Percentiles rank a stretch among this genome's conserved stretches.
phyloP scores from a whole-genome alignment of 2,329 filamentous ascomycete species.

The Ophiostoma montium region DNA sequence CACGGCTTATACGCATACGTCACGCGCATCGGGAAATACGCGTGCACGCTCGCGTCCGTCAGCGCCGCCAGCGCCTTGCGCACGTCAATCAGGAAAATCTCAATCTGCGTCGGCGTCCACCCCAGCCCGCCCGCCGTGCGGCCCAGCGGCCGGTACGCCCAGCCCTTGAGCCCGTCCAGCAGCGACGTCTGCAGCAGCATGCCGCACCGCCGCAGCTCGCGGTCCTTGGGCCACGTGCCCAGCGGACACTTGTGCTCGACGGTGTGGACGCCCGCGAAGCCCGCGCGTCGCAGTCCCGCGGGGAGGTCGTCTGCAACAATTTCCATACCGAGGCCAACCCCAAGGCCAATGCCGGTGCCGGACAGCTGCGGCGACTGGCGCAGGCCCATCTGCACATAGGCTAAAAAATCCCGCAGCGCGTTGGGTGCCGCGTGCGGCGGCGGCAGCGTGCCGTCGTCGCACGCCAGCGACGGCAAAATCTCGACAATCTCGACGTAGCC shows the following conservation, averaged over 20 bases:
- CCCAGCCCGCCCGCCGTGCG: conserved; percentile 17
- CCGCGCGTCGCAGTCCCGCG: conserved; percentile 23
- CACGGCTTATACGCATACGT: conserved; percentile 21
- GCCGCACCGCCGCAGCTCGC: conserved; percentile 30
- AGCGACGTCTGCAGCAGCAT: conserved; percentile 29
- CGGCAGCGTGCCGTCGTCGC: conserved; percentile 29
- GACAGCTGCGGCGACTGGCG: conserved; percentile 16
- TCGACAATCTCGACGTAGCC: conserved; percentile 38
- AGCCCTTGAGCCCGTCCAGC: conserved; percentile 21
- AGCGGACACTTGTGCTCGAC: conserved; percentile 30
- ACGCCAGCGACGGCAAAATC: conserved; percentile 25
- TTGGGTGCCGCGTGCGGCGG: conserved; percentile 23
- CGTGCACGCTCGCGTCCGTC: conserved; percentile 18
- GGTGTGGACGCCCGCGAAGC: conserved; percentile 26
- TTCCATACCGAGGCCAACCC: background rate
- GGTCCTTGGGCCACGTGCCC: conserved; percentile 32
- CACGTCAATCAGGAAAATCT: conserved; percentile 24
- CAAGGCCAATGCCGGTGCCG: conserved; percentile 1
- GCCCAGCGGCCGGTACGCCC: conserved; percentile 18
- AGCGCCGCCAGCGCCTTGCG: conserved; percentile 20
- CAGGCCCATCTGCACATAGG: conserved; percentile 21
- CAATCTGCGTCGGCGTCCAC: conserved; percentile 22
- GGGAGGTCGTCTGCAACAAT: background rate
- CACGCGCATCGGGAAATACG: conserved; percentile 19
- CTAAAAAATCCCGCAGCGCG: conserved; percentile 32